Conservation (phyloP, 371 early-diverging fungal species). For the Chytridium lagenaria region DNA sequence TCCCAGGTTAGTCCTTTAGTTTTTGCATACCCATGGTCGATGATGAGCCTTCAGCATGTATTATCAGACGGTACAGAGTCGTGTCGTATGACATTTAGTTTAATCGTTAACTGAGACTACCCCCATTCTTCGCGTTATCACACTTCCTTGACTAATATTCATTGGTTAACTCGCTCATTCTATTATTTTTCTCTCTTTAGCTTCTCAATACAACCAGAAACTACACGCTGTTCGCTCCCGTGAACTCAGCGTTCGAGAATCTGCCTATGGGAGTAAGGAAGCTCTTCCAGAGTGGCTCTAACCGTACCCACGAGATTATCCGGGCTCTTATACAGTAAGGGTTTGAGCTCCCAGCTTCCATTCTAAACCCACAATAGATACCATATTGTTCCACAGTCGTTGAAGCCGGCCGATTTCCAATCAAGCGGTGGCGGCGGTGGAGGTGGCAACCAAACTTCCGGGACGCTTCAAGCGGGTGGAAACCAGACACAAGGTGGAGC, state of each 20-base stretch:
- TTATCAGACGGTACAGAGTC: too few relatives aligned
- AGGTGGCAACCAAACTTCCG: not conserved
- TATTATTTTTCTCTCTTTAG: too few relatives aligned
- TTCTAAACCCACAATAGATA: constrained; percentile 6
- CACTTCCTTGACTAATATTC: too few relatives aligned
- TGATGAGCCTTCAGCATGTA: not conserved
- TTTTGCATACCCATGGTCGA: not conserved
- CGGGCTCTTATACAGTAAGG: not conserved
- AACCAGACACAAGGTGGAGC: not conserved
- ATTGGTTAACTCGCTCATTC: too few relatives aligned
- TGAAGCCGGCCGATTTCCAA: not conserved
- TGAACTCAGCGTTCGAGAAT: constrained; percentile 10
- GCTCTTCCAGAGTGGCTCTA: not conserved
- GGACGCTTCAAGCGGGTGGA: not conserved
- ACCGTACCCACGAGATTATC: not conserved
- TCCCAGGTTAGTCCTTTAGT: not conserved
- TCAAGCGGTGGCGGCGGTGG: not conserved
- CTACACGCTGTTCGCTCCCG: constrained; percentile 24
- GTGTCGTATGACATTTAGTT: too few relatives aligned
- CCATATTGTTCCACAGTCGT: not conserved
- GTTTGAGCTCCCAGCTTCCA: too few relatives aligned
- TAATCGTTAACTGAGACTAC: too few relatives aligned
- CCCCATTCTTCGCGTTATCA: too few relatives aligned
- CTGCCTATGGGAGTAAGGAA: not conserved
- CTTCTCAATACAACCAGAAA: not conserved